phyloP scores from a whole-genome alignment of 2,329 filamentous ascomycete genomes.

The Penicillium decumbens region DNA sequence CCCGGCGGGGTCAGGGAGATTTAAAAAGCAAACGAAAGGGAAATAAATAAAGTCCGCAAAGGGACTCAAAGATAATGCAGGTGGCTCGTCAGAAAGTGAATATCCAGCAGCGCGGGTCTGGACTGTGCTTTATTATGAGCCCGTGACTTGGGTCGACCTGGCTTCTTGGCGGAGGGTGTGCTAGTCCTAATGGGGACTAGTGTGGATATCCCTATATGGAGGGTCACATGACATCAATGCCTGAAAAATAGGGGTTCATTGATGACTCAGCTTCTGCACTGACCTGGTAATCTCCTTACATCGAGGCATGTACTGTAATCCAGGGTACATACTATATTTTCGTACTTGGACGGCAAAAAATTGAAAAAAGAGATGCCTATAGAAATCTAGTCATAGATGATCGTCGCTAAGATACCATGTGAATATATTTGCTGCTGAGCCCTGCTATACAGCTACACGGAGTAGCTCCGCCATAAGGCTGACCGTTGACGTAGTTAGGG shows the following conservation, averaged over 20 bases:
- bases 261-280: background rate
- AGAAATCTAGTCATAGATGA: background rate
- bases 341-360: too few species aligned
- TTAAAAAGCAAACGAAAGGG: slow-evolving; percentile 10
- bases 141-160: slow-evolving; percentile 26
- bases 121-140: slow-evolving; percentile 24
- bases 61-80: slow-evolving; percentile 7
- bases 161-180: slow-evolving; percentile 21
- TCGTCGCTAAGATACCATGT: background rate
- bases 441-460: background rate
- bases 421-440: background rate
- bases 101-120: slow-evolving; percentile 16
- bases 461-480: slow-evolving; percentile 6
- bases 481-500: slow-evolving; percentile 16
- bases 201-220: background rate
- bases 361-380: background rate
- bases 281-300: background rate
- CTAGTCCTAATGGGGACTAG: slow-evolving; percentile 10
- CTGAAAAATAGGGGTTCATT: background rate
- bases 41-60: slow-evolving; percentile 7
- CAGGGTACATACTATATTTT: too few species aligned
- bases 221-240: slow-evolving; percentile 2
- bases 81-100: slow-evolving; percentile 7
- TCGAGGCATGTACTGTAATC: too few species aligned
- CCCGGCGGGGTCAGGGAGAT: slow-evolving; percentile 36